Conservation (phyloP, 1,139 yeast species). For the Martiniozyma asiatica region DNA sequence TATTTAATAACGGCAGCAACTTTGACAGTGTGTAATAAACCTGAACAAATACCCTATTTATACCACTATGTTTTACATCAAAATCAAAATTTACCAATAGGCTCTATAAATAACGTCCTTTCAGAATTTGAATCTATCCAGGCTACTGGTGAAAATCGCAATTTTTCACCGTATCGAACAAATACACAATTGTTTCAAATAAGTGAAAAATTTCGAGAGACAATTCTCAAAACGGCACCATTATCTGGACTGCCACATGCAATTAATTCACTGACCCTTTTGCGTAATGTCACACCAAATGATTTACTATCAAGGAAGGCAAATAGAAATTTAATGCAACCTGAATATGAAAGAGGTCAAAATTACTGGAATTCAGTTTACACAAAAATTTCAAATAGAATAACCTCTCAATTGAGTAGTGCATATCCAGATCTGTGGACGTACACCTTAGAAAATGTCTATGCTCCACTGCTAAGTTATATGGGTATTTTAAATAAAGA, state of each 20-base stretch:
- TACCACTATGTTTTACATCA: slow-evolving; percentile 48
- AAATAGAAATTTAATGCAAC: slow-evolving; percentile 8
- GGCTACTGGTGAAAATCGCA: slow-evolving; percentile 9
- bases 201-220: slow-evolving; percentile 59
- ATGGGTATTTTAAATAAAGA: slow-evolving; percentile 49
- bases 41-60: slow-evolving; percentile 66
- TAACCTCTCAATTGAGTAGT: slow-evolving; percentile 50
- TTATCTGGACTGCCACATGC: slow-evolving; percentile 76
- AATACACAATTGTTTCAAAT: slow-evolving; percentile 16
- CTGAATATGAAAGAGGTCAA: slow-evolving; percentile 37
- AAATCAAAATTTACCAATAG: slow-evolving; percentile 7
- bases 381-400: slow-evolving; percentile 59
- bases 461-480: slow-evolving; percentile 64
- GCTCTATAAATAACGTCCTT: no score
- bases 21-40: slow-evolving; percentile 68
- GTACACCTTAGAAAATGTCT: slow-evolving; percentile 61
- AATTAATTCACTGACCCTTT: slow-evolving; percentile 61
- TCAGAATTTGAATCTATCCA: slow-evolving; percentile 11
- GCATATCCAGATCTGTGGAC: slow-evolving; percentile 83
- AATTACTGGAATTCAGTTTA: slow-evolving; percentile 70
- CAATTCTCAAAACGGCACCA: slow-evolving; percentile 65
- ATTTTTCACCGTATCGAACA: slow-evolving; percentile 9
- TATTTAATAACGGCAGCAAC: slow-evolving; percentile 72
- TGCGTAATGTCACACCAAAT: slow-evolving; percentile 56
- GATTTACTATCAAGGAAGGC: slow-evolving; percentile 24